These are phyloP conservation scores for Amaranthus hypochondriacus DNA, from an alignment of 148 eudicot species.

Conservation along the genomic window DNA sequence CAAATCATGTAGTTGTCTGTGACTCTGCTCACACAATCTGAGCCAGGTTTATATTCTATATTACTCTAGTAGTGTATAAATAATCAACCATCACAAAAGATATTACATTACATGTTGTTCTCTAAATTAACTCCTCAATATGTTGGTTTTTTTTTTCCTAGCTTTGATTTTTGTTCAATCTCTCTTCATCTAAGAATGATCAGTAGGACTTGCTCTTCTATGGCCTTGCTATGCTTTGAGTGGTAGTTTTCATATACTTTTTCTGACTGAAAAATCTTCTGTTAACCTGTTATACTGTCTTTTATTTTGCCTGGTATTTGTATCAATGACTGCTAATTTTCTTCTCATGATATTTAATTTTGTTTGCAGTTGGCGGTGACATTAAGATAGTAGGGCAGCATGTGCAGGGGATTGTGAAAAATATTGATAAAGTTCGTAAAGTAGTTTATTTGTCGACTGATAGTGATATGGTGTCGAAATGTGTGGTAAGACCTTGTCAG, in stretches of 20 bases:
- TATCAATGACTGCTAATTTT: neutral
- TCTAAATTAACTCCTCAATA: no score
- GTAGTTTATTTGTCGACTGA: slow-evolving; percentile 73
- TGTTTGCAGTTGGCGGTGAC: slow-evolving; percentile 41
- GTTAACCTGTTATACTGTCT: neutral
- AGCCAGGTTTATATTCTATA: no score
- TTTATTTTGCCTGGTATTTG: neutral
- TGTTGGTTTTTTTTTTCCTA: no score
- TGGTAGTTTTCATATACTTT: neutral
- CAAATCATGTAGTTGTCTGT: no score
- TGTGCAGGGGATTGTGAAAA: slow-evolving; percentile 80
- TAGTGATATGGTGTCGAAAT: slow-evolving; percentile 55
- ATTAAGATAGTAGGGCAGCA: slow-evolving; percentile 47
- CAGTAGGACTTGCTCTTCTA: neutral
- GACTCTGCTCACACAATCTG: no score
- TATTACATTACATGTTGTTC: no score
- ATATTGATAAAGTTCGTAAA: slow-evolving; percentile 74
- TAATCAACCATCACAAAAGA: no score
- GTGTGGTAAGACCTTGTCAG: slow-evolving; percentile 55
- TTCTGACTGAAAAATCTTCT: neutral
- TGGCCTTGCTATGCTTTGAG: slow-evolving; percentile 1
- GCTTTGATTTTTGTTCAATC: no score
- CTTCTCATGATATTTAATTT: neutral
- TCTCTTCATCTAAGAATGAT: no score
- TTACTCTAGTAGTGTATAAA: no score